phyloP scores from a whole-genome alignment of 2,329 filamentous ascomycete species.

The Fusarium concolor region DNA sequence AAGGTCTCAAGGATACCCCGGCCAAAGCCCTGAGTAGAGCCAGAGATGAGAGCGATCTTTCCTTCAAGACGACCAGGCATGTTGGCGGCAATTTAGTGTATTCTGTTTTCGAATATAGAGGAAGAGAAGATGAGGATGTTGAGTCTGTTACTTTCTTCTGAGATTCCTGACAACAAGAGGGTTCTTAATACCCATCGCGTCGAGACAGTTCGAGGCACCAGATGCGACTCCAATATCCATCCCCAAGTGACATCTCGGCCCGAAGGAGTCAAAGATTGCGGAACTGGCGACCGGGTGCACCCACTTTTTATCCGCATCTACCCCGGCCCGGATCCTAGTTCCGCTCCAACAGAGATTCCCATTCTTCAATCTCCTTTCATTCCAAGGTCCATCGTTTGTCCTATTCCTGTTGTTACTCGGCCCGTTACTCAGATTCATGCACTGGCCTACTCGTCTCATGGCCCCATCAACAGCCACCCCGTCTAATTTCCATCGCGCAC shows the following conservation, averaged over 20 bases:
- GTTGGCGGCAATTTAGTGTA: neutral
- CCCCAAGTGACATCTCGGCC: neutral
- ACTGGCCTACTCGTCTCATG: constrained; percentile 10
- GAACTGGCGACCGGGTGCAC: neutral
- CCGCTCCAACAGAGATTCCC: neutral
- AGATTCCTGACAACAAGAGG: neutral
- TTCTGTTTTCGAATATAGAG: neutral
- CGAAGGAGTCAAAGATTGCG: neutral
- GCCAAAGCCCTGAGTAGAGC: constrained; percentile 26
- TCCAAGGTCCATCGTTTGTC: neutral
- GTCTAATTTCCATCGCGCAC: constrained; percentile 31
- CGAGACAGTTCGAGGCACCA: neutral
- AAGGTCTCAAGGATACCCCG: constrained; percentile 26
- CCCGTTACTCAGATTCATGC: neutral
- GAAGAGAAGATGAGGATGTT: neutral
- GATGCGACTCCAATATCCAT: neutral
- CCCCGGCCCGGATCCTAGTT: neutral
- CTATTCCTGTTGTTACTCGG: neutral
- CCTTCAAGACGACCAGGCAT: constrained; percentile 31
- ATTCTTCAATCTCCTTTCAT: neutral
- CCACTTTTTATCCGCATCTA: neutral
- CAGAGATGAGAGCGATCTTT: constrained; percentile 23
- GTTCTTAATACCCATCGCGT: neutral
- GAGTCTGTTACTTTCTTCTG: neutral
- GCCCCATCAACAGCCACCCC: constrained; percentile 35